These are phyloP conservation scores for Kwoniella dejecticola DNA, from an alignment of 768 basidiomycete genomes.

Conservation along the genomic window DNA sequence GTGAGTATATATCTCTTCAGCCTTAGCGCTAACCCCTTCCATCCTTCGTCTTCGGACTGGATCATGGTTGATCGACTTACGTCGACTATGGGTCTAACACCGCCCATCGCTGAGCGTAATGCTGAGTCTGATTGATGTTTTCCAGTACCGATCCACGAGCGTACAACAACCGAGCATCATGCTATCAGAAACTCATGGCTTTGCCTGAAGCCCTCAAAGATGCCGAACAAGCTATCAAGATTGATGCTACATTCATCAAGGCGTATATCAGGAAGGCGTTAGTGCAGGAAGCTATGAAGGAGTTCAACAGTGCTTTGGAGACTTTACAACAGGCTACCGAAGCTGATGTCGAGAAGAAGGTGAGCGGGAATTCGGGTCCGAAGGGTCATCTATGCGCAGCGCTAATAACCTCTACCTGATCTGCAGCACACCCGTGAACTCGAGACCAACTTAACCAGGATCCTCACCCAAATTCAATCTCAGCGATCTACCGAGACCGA, in stretches of 20 bases:
- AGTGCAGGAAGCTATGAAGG: conserved; percentile 85
- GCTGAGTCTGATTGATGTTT: neutral
- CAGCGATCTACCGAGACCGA: conserved; percentile 84
- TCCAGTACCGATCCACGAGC: conserved; percentile 71
- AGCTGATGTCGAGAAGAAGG: conserved; percentile 74
- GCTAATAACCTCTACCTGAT: neutral
- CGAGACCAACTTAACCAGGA: conserved; percentile 73
- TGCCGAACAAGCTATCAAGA: conserved; percentile 85
- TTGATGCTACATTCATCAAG: conserved; percentile 89
- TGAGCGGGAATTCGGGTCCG: conserved; percentile 17
- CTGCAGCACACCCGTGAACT: conserved; percentile 74
- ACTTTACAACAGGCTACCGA: conserved; percentile 75
- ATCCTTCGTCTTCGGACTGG: too few species aligned
- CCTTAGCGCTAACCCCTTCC: too few species aligned
- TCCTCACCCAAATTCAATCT: conserved; percentile 72
- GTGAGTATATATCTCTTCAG: too few species aligned
- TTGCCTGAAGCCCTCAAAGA: conserved; percentile 96
- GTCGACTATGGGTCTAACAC: neutral
- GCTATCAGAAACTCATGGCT: conserved; percentile 91
- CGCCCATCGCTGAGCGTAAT: neutral
- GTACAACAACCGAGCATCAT: conserved; percentile 98
- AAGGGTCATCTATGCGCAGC: too few species aligned
- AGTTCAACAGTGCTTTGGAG: conserved; percentile 82
- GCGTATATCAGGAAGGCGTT: conserved; percentile 91
- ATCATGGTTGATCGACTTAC: too few species aligned